phyloP scores from a whole-genome alignment of 2,329 filamentous ascomycete species.

The Xylariomycetidae sp. region DNA sequence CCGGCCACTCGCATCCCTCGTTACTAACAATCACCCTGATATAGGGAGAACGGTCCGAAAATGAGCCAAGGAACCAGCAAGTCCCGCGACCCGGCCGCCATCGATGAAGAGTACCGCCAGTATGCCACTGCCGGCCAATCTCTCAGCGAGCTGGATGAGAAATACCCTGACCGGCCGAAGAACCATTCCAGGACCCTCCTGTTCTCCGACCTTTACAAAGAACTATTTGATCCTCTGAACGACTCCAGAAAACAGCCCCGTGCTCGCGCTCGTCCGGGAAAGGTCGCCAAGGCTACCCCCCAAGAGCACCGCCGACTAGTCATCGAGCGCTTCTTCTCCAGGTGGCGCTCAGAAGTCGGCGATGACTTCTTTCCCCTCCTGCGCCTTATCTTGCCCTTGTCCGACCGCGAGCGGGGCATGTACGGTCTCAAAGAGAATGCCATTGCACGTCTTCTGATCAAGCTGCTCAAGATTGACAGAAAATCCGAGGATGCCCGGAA shows the following conservation, averaged over 20 bases:
- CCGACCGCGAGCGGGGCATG: conserved; percentile 85
- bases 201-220: conserved; percentile 72
- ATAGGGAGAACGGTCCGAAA: no score
- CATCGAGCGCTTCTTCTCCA: conserved; percentile 77
- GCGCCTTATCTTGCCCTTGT: conserved; percentile 84
- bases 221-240: conserved; percentile 73
- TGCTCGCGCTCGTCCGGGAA: conserved; percentile 47
- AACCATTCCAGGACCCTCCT: conserved; percentile 75
- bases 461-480: conserved; percentile 85
- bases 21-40: no score
- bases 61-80: conserved; percentile 29
- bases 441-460: conserved; percentile 86
- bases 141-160: conserved; percentile 38
- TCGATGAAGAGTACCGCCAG: conserved; percentile 46
- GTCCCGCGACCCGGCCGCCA: conserved; percentile 33
- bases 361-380: conserved; percentile 90
- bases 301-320: conserved; percentile 75
- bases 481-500: conserved; percentile 83
- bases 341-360: conserved; percentile 85
- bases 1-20: no score
- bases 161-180: conserved; percentile 53
- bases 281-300: conserved; percentile 56
- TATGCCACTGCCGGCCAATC: conserved; percentile 36
- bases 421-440: conserved; percentile 92
- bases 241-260: conserved; percentile 74